These are phyloP conservation scores for Serendipita sp. DNA, from an alignment of 768 basidiomycete species.

Conservation along the genomic window DNA sequence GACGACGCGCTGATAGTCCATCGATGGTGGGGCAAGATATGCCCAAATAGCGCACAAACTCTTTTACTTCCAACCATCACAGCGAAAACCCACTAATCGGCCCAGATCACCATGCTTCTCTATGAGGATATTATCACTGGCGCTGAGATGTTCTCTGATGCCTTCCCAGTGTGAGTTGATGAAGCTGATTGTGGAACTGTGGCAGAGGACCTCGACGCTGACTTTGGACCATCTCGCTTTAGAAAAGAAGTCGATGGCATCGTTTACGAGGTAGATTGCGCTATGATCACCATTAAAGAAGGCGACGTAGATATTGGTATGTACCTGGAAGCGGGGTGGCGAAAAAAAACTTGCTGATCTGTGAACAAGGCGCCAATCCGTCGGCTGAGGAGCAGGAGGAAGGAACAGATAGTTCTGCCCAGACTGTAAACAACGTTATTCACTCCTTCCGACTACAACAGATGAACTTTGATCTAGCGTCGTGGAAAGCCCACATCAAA, in stretches of 20 bases:
- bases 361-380: constrained; percentile 63
- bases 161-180: constrained; percentile 59
- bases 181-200: neutral
- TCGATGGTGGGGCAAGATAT: constrained; percentile 16
- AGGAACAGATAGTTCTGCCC: constrained; percentile 59
- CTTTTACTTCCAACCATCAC: neutral
- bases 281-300: constrained; percentile 46
- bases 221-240: constrained; percentile 10
- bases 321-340: neutral
- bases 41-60: neutral
- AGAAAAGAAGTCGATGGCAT: constrained; percentile 68
- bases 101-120: constrained; percentile 42
- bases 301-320: constrained; percentile 84
- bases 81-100: neutral
- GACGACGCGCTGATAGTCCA: constrained; percentile 72
- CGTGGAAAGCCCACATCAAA: constrained; percentile 71
- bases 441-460: constrained; percentile 78
- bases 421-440: constrained; percentile 73
- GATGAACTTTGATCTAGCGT: constrained; percentile 82
- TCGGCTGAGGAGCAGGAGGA: constrained; percentile 81
- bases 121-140: constrained; percentile 54
- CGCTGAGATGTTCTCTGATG: constrained; percentile 92
- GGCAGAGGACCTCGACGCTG: neutral
- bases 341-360: constrained; percentile 1
- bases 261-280: constrained; percentile 78